phyloP scores from a whole-genome alignment of 768 basidiomycete genomes.

The Kwoniella heveanensis region DNA sequence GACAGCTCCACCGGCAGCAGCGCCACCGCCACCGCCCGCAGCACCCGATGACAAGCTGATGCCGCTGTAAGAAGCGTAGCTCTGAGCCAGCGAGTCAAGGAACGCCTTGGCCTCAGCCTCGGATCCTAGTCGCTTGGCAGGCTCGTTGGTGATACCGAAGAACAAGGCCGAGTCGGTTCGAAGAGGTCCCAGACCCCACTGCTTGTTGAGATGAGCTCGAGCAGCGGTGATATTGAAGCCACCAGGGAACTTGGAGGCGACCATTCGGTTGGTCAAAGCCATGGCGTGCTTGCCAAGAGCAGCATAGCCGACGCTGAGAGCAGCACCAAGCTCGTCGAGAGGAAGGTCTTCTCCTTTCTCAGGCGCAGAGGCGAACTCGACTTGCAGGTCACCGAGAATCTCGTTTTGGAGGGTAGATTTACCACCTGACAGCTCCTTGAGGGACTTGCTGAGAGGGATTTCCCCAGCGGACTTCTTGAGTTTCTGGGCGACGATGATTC shows the following conservation, averaged over 20 bases:
- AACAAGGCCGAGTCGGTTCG: conserved; percentile 89
- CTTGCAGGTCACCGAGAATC: conserved; percentile 92
- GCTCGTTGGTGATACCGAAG: conserved; percentile 88
- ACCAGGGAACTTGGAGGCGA: conserved; percentile 97
- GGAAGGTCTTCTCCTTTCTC: conserved; percentile 98
- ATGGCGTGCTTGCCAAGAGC: conserved; percentile 88
- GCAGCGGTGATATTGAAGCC: conserved; percentile 94
- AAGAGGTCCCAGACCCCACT: conserved; percentile 89
- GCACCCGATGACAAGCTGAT: conserved; percentile 76
- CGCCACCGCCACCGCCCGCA: conserved; percentile 64
- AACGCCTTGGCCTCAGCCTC: conserved; percentile 92
- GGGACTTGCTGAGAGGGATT: conserved; percentile 84
- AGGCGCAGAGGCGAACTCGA: conserved; percentile 90
- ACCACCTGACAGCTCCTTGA: conserved; percentile 97
- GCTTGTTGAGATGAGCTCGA: conserved; percentile 83
- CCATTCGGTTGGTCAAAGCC: conserved; percentile 83
- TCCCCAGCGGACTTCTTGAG: conserved; percentile 93
- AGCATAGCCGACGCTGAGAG: conserved; percentile 74
- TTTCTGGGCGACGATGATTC: conserved; percentile 91
- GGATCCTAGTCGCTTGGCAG: conserved; percentile 85
- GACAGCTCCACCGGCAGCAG: conserved; percentile 69
- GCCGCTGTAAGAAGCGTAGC: conserved; percentile 86
- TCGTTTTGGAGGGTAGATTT: conserved; percentile 99
- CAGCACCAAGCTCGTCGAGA: conserved; percentile 89
- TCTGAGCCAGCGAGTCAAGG: conserved; percentile 80